Base-by-base conservation (phyloP, 331 rosid species). In the Rhamnella rubrinervis region DNA sequence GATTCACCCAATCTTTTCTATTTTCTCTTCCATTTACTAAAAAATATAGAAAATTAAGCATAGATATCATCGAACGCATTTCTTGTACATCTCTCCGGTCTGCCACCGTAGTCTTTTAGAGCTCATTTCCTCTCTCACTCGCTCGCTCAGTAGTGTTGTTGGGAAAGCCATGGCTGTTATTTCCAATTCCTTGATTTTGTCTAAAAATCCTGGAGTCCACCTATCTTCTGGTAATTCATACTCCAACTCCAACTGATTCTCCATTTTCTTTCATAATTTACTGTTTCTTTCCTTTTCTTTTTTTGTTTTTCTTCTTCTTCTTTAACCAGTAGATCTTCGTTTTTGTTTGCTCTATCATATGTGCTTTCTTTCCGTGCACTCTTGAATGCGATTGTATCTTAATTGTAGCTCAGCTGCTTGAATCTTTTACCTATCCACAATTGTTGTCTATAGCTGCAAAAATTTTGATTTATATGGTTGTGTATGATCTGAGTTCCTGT, bases 121-220 rank as follows among this genome's bases (percentile, higher is more conserved):
- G 8, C 60, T 39, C 17, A 1, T 18, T 26, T 61, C 71, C 60
- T 66, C 26, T 31, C 20, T 62, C 70, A 6, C 60, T 55, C 69
- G 16, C 50, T 55, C 26, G 53, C 44, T 63, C 56, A 7, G 21
- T 37, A 15, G 19, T 49, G 57, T 23, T 55, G 37, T 31, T 18
- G 61, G 60, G 12, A 15, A 44, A 65, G 52, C 67, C 6, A 85
- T 85, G 89, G 19, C 87, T 67, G 80, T 80, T 11, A 21, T 82
- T 26, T 74, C 83, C 31, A 82, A 65, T 78, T 85, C 90, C 8
- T 65, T 82, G 79, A 0, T 86, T 64, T 61, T 78, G 11, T 64
- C 86, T 35, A 66, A 67, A 61, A 80, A 59, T 72, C 80, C 63
- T 65, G 78, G 68, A 12, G 4, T 74, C 64, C 83, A 70, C 26